phyloP scores from a whole-genome alignment of 805 yeast genomes.

The Candida insectorum region DNA sequence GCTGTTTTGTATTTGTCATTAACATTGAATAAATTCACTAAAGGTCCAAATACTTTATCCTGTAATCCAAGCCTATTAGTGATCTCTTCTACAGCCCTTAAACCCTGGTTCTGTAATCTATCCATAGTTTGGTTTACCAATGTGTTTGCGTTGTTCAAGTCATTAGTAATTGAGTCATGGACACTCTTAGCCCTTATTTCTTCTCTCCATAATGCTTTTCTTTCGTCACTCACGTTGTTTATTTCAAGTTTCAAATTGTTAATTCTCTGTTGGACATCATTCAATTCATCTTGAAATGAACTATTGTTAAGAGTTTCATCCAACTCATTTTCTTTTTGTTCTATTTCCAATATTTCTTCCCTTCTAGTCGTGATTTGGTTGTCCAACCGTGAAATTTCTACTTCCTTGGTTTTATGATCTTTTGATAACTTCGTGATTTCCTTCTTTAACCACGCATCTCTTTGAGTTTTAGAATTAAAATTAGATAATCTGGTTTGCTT shows the following conservation, averaged over 20 bases:
- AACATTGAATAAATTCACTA: conserved; percentile 79
- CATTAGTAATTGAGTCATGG: conserved; percentile 51
- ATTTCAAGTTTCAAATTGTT: conserved; percentile 42
- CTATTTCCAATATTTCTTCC: conserved; percentile 19
- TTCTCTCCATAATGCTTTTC: conserved; percentile 76
- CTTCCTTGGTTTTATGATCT: conserved; percentile 24
- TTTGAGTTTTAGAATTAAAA: conserved; percentile 51
- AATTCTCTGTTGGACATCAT: conserved; percentile 30
- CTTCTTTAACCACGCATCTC: conserved; percentile 62
- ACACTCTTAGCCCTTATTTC: conserved; percentile 64
- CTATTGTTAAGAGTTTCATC: conserved; percentile 11
- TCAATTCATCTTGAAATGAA: conserved; percentile 6
- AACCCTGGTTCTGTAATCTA: conserved; percentile 63
- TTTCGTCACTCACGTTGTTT: conserved; percentile 52
- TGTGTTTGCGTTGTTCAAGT: conserved; percentile 55
- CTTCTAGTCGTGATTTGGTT: conserved; percentile 17
- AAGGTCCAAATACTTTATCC: conserved; percentile 69
- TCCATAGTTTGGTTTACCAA: conserved; percentile 71
- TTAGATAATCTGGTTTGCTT: conserved; percentile 69
- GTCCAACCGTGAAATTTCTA: conserved; percentile 20
- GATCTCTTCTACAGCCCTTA: conserved; percentile 65
- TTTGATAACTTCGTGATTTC: conserved; percentile 43
- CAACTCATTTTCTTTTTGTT: conserved; percentile 13
- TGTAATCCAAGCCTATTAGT: conserved; percentile 54
- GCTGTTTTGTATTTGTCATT: conserved; percentile 82